Conservation (phyloP, 768 basidiomycete genomes). For the Rhizopogon sp. region DNA sequence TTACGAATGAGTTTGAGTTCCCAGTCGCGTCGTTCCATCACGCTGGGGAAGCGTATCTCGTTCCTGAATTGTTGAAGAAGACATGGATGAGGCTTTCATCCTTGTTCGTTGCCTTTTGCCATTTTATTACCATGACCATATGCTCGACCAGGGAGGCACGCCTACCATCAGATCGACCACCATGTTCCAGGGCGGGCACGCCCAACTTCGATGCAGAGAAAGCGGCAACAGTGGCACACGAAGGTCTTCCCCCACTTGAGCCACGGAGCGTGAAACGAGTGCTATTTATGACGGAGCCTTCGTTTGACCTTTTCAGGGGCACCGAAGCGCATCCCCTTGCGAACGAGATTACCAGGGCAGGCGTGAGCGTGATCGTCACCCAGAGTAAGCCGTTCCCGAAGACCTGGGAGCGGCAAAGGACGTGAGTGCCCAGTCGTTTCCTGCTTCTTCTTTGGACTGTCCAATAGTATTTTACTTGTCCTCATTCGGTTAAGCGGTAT, state of each 20-base stretch:
- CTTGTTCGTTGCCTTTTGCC: background rate
- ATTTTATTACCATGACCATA: background rate
- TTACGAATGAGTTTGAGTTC: constrained; percentile 84
- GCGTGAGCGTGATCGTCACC: constrained; percentile 68
- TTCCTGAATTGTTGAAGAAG: constrained; percentile 70
- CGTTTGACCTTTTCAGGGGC: constrained; percentile 60
- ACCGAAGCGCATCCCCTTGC: constrained; percentile 65
- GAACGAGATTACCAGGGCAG: constrained; percentile 57
- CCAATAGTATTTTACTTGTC: background rate
- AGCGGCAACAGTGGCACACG: constrained; percentile 50
- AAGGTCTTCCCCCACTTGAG: constrained; percentile 71
- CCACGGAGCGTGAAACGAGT: constrained; percentile 34
- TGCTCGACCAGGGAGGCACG: constrained; percentile 41
- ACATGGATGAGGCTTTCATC: constrained; percentile 42
- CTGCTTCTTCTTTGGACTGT: background rate
- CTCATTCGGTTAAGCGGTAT: background rate
- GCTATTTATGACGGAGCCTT: constrained; percentile 54
- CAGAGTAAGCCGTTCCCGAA: constrained; percentile 58
- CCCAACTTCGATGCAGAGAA: constrained; percentile 74
- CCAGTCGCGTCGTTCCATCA: constrained; percentile 74
- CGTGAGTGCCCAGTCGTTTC: constrained; percentile 34
- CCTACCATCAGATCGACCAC: constrained; percentile 49
- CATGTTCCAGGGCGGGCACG: constrained; percentile 37
- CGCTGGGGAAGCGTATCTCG: constrained; percentile 78
- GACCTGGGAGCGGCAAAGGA: constrained; percentile 60